Conservation (phyloP, 2,329 filamentous ascomycete species). For the Xylariaceae sp. region DNA sequence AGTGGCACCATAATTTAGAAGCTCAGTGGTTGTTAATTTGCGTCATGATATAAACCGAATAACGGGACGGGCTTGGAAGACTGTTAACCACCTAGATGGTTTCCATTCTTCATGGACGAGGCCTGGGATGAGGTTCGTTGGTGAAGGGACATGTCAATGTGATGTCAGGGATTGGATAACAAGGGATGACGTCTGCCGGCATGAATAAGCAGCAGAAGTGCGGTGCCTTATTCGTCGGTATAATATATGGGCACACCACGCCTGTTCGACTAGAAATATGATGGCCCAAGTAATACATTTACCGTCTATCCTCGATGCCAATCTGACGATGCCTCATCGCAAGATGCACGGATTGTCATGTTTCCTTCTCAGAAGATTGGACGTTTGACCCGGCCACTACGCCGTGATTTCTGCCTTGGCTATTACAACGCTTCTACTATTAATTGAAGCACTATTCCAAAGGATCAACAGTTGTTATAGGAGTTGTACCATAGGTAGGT, state of each 20-base stretch:
- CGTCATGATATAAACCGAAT: neutral
- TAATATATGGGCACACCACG: slow-evolving; percentile 3
- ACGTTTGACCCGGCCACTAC: too few relatives aligned
- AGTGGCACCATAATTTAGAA: neutral
- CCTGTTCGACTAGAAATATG: slow-evolving; percentile 8
- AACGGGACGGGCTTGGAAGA: neutral
- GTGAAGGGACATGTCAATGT: neutral
- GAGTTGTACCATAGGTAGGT: neutral
- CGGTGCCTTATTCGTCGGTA: slow-evolving; percentile 3
- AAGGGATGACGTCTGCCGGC: slow-evolving; percentile 29
- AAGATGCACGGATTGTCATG: too few relatives aligned
- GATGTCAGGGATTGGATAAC: slow-evolving; percentile 12
- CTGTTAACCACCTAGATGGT: neutral
- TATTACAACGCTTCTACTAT: too few relatives aligned
- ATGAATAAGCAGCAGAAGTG: slow-evolving; percentile 15
- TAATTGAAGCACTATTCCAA: too few relatives aligned
- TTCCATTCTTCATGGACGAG: neutral
- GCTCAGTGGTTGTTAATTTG: neutral
- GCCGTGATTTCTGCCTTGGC: too few relatives aligned
- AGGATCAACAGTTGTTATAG: too few relatives aligned
- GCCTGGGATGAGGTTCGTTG: neutral
- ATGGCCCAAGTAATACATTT: too few relatives aligned
- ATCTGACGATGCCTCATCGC: too few relatives aligned
- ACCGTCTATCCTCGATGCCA: too few relatives aligned
- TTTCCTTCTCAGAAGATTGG: too few relatives aligned